Conservation (phyloP, 139 green algal genomes). For the Picochlorum sp. region DNA sequence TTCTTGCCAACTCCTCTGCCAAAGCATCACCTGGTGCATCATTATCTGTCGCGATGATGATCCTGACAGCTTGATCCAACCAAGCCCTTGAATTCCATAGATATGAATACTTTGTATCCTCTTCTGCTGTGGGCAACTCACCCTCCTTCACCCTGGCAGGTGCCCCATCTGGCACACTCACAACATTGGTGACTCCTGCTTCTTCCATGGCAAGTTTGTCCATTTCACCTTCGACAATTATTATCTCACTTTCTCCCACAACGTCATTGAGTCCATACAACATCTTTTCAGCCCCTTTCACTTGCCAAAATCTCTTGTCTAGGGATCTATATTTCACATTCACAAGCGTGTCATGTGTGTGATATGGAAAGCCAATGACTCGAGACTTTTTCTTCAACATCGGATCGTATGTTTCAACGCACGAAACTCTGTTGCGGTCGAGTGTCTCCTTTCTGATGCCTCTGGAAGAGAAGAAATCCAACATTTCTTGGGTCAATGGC, state of each 20-base stretch:
- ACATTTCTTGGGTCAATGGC: constrained; percentile 15
- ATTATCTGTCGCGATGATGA: constrained; percentile 73
- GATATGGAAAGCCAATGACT: constrained; percentile 77
- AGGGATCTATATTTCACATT: constrained; percentile 82
- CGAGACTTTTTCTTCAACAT: not conserved
- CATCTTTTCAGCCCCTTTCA: constrained; percentile 65
- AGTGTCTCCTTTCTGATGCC: constrained; percentile 49
- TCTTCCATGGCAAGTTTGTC: constrained; percentile 82
- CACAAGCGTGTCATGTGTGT: constrained; percentile 53
- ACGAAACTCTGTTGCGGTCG: constrained; percentile 40
- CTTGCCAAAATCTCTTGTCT: constrained; percentile 72
- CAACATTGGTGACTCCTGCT: constrained; percentile 63
- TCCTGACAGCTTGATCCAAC: constrained; percentile 33
- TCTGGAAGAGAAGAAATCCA: constrained; percentile 44
- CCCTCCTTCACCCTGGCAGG: constrained; percentile 48
- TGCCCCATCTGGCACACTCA: constrained; percentile 66
- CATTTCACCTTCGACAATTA: constrained; percentile 89
- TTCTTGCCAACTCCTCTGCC: constrained; percentile 73
- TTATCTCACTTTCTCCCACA: constrained; percentile 27
- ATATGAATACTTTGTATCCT: constrained; percentile 73
- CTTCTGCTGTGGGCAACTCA: constrained; percentile 32
- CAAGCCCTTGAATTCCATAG: constrained; percentile 57
- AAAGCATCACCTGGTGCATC: constrained; percentile 74
- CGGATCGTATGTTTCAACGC: constrained; percentile 18
- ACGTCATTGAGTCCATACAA: constrained; percentile 82